Conservation (phyloP, 192 early-diverging fungal species). For the Gryganskiella cystojenkinii region DNA sequence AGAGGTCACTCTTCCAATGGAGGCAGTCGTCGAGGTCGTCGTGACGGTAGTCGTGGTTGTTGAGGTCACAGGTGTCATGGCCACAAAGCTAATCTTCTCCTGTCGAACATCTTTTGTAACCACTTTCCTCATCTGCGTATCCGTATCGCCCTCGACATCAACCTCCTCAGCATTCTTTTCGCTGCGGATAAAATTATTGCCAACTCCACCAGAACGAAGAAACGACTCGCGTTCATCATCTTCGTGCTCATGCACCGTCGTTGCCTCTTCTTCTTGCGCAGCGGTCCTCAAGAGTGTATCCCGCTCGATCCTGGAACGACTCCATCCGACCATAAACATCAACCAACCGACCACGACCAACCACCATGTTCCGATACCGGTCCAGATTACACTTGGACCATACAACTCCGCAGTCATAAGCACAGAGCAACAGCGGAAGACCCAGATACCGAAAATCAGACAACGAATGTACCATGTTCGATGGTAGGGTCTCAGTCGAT, state of each 20-base stretch:
- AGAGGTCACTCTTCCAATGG: no score
- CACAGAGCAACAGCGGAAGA: conserved; percentile 45
- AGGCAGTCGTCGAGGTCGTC: no score
- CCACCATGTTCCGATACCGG: conserved; percentile 50
- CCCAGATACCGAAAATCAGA: conserved; percentile 52
- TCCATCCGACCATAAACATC: conserved; percentile 54
- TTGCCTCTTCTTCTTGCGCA: conserved; percentile 18
- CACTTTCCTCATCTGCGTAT: no score
- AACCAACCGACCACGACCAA: conserved; percentile 38
- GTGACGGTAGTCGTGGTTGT: no score
- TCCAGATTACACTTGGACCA: conserved; percentile 46
- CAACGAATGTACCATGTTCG: conserved; percentile 51
- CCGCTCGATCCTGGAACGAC: conserved; percentile 29
- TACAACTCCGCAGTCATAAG: conserved; percentile 51
- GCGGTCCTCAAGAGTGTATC: conserved; percentile 29
- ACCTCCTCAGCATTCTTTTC: no score
- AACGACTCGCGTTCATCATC: neutral
- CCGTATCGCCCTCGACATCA: no score
- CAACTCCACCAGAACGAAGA: no score
- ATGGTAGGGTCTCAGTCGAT: conserved; percentile 44
- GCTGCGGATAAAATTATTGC: no score
- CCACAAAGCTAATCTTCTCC: no score
- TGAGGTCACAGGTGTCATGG: no score
- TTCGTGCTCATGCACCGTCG: neutral
- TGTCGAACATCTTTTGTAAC: no score